Evolutionary conservation across 768 basidiomycete species (phyloP).

Genomic region (Rhodotorula babjevae): DNA sequence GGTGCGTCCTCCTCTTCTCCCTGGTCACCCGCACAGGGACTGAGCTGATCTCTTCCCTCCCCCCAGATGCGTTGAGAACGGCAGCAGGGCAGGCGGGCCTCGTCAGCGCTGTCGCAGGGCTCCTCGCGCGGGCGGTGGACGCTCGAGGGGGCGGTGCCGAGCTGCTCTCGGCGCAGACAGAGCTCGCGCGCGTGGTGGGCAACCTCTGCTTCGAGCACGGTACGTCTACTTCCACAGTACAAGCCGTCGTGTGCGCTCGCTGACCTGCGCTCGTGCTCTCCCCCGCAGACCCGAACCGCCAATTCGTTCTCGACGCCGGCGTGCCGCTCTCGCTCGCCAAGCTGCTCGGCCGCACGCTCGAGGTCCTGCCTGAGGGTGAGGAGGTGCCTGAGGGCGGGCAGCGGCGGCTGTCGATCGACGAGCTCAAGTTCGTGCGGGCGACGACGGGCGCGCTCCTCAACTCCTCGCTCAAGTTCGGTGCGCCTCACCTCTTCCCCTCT

Average conservation of each 20-base stretch:
- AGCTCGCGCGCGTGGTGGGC: slow-evolving; percentile 29
- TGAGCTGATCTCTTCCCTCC: no score
- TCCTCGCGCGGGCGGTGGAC: neutral
- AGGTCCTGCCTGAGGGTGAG: neutral
- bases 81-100: neutral
- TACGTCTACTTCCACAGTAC: neutral
- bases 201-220: slow-evolving; percentile 38
- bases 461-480: slow-evolving; percentile 34
- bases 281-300: slow-evolving; percentile 33
- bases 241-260: no score
- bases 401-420: neutral
- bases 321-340: slow-evolving; percentile 2
- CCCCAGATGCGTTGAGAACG: slow-evolving; percentile 12
- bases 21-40: neutral
- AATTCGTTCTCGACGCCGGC: slow-evolving; percentile 9
- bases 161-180: neutral
- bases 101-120: neutral
- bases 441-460: slow-evolving; percentile 30
- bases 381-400: neutral
- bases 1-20: slow-evolving; percentile 5
- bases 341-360: neutral
- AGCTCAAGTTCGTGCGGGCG: slow-evolving; percentile 23
- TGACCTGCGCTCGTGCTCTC: no score
- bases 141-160: neutral
- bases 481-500: neutral